Evolutionary conservation across 1,284 basidiomycete species (phyloP), one percentile per base, ranked within the genome.

Genomic region (Omphalotus olearius): DNA sequence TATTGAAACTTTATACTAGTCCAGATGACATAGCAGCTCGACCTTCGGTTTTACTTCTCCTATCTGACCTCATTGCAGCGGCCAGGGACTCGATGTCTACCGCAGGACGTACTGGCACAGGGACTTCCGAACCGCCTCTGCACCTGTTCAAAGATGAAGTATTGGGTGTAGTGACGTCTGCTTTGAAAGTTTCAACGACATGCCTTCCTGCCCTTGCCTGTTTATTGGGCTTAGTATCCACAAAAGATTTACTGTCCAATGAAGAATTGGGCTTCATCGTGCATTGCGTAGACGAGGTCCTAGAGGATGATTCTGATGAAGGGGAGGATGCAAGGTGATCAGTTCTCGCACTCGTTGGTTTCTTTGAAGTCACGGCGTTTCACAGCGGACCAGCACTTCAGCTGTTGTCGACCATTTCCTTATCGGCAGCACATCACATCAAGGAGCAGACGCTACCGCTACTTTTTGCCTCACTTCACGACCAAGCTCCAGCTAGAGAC

Each of bases 181-280:
- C 85, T 1, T 64, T 92, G 50, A 83, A 82, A 59, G 66, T 68
- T 0, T 56, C 77, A 2, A 68, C 78, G 0, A 78, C 83, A 11
- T 71, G 80, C 20, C 71, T 75, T 9, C 73, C 82, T 45, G 85
- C 89, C 0, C 65, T 93, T 13, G 73, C 77, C 10, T 82, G 82
- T 9, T 67, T 93, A 25, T 75, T 78, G 41, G 78, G 75, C 17
- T 63, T 94, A 56, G 75, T 85, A n/a, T 79, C 79, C 6, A 83
- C 90, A 3, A 70, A 75, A 1, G 67, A 69, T 0, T 76, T 94
- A 41, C 70, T 95, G 26, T 72, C 78, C 0, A 75, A 83, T 45
- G 78, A 85, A 26, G 95, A 98, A 64, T 67, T 92, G 2, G 80
- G 83, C 10, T 93, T 88, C 63, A 71, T 93, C 40, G 88, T 95